Evolutionary conservation across 129 eudicot genomes (phyloP).

Genomic region (Lactuca sativa): DNA sequence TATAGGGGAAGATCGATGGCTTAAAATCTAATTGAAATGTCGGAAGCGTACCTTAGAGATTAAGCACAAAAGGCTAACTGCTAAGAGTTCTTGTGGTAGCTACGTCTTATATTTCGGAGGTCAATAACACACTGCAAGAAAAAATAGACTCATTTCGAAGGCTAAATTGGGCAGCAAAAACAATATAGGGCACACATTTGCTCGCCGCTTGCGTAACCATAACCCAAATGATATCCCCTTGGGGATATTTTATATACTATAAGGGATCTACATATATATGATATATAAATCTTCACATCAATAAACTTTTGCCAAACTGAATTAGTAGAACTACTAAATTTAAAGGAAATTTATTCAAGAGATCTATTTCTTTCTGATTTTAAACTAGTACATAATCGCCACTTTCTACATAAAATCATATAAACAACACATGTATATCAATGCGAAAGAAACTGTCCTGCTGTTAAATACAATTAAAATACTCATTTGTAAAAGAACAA

Average conservation of each 20-base stretch:
- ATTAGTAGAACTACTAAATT: background rate
- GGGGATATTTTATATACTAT: background rate
- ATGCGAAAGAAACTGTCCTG: background rate
- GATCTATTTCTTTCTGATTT: background rate
- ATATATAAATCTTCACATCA: background rate
- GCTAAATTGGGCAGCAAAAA: background rate
- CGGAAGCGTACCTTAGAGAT: background rate
- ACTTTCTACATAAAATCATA: slow-evolving; percentile 13
- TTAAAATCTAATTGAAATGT: background rate
- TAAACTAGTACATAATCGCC: background rate
- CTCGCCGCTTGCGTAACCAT: background rate
- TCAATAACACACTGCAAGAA: background rate
- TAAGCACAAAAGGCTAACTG: background rate
- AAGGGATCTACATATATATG: background rate
- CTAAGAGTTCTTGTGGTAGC: background rate
- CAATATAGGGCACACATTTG: background rate
- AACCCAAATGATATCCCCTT: background rate
- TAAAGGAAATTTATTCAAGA: background rate
- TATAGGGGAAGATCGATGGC: background rate
- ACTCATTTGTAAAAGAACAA: background rate
- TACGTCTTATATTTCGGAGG: background rate
- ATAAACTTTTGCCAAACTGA: background rate
- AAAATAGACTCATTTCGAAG: background rate
- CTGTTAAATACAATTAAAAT: background rate
- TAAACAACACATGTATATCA: background rate